A percentile compares a stretch with the other conserved stretches of the same genome.
phyloP scores from a whole-genome alignment of 2,329 filamentous ascomycete species.

The Rhynchosporium graminicola region DNA sequence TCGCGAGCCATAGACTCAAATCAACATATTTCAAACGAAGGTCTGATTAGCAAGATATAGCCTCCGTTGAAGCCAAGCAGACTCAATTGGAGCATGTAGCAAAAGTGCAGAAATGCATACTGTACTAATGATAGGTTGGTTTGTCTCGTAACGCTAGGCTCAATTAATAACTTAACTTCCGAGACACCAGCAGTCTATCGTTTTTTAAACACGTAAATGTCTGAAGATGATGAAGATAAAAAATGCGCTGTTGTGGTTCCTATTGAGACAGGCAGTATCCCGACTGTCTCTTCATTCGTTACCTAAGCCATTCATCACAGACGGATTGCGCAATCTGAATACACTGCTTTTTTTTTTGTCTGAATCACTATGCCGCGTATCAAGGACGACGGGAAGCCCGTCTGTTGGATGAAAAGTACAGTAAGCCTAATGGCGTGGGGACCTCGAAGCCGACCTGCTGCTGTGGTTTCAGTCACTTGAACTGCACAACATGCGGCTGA shows the following conservation, averaged over 20 bases:
- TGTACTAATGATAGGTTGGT: too few relatives aligned
- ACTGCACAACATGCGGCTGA: constrained; percentile 9
- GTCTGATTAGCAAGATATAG: too few relatives aligned
- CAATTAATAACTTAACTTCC: too few relatives aligned
- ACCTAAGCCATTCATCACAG: constrained; percentile 1
- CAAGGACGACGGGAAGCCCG: background rate
- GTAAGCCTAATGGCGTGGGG: constrained; percentile 7
- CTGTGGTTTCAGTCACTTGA: constrained; percentile 10
- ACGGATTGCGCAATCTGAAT: background rate
- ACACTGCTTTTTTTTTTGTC: constrained; percentile 7
- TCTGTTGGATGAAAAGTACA: constrained; percentile 8
- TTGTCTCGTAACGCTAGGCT: too few relatives aligned
- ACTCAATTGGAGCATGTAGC: too few relatives aligned
- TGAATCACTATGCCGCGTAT: constrained; percentile 3
- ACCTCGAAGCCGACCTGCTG: background rate
- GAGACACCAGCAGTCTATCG: background rate
- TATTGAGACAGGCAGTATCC: background rate
- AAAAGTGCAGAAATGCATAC: too few relatives aligned
- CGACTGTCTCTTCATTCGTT: background rate
- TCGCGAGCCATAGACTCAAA: too few relatives aligned
- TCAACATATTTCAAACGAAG: too few relatives aligned
- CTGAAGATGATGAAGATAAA: background rate
- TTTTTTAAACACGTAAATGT: background rate
- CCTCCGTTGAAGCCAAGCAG: too few relatives aligned
- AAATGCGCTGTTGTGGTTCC: background rate